These are phyloP conservation scores for Trypanosoma congolense DNA, from an alignment of 208 protist species.

Conservation along the genomic window DNA sequence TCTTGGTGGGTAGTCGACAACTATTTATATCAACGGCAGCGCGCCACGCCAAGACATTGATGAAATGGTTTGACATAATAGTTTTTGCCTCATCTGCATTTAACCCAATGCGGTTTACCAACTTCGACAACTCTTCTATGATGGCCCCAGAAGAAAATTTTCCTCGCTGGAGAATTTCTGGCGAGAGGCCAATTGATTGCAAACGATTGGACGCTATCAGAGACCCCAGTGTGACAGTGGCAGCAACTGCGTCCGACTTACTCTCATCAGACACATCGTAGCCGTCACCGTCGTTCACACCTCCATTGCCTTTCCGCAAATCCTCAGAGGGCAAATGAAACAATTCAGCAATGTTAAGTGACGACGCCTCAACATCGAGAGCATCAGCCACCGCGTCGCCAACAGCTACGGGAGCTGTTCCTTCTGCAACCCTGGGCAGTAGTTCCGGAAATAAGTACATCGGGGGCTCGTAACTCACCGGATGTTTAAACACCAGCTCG, in stretches of 20 bases:
- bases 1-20: neutral
- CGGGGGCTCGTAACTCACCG: conserved; percentile 77
- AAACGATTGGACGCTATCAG: conserved; percentile 66
- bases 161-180: conserved; percentile 41
- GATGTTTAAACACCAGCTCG: conserved; percentile 41
- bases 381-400: conserved; percentile 79
- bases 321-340: conserved; percentile 23
- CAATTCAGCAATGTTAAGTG: conserved; percentile 59
- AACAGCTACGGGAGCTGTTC: conserved; percentile 43
- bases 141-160: conserved; percentile 60
- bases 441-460: conserved; percentile 85
- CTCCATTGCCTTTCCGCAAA: conserved; percentile 7
- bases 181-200: conserved; percentile 40
- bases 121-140: conserved; percentile 41
- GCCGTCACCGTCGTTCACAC: conserved; percentile 5
- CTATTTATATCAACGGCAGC: conserved; percentile 70
- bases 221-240: conserved; percentile 41
- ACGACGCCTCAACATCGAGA: conserved; percentile 66
- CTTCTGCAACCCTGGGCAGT: conserved; percentile 63
- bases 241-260: conserved; percentile 3
- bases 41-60: conserved; percentile 81
- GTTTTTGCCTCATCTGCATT: conserved; percentile 45
- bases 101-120: conserved; percentile 37
- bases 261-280: neutral
- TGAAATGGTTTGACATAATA: conserved; percentile 83